Conservation (phyloP, 2,329 filamentous ascomycete genomes). For the Colletotrichum zoysiae region DNA sequence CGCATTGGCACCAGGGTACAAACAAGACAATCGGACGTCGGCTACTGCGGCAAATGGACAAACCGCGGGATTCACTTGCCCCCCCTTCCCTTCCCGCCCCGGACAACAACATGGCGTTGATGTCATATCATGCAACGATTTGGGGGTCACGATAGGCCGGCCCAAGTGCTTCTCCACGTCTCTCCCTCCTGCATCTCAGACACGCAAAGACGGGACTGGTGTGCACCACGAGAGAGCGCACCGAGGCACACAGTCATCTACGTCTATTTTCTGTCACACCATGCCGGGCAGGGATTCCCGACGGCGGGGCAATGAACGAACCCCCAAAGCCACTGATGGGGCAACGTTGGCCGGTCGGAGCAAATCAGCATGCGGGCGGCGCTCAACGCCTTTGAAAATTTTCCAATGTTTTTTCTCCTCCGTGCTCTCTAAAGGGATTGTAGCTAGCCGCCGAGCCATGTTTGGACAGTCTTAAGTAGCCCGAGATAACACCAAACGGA, state of each 20-base stretch:
- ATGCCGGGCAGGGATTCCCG: constrained; percentile 18
- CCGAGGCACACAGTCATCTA: background rate
- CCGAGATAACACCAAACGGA: constrained; percentile 32
- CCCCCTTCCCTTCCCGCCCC: too few species aligned
- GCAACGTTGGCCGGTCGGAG: constrained; percentile 8
- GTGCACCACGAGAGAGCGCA: background rate
- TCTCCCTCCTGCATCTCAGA: background rate
- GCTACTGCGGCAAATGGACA: constrained; percentile 32
- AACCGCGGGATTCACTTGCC: constrained; percentile 12
- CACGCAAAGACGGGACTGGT: background rate
- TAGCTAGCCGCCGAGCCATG: constrained; percentile 10
- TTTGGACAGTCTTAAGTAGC: constrained; percentile 24
- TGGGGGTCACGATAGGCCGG: constrained; percentile 2
- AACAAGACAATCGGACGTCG: background rate
- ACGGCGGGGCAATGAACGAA: constrained; percentile 8
- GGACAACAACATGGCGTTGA: constrained; percentile 29
- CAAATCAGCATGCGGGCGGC: background rate
- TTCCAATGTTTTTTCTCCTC: too few species aligned
- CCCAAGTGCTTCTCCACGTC: background rate
- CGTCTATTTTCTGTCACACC: background rate
- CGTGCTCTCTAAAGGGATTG: constrained; percentile 2
- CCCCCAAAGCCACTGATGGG: background rate
- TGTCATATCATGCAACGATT: constrained; percentile 44
- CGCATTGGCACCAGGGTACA: constrained; percentile 1
- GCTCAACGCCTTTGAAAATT: background rate